phyloP scores from a whole-genome alignment of 345 rosid species.

The Odontarrhena argentea region DNA sequence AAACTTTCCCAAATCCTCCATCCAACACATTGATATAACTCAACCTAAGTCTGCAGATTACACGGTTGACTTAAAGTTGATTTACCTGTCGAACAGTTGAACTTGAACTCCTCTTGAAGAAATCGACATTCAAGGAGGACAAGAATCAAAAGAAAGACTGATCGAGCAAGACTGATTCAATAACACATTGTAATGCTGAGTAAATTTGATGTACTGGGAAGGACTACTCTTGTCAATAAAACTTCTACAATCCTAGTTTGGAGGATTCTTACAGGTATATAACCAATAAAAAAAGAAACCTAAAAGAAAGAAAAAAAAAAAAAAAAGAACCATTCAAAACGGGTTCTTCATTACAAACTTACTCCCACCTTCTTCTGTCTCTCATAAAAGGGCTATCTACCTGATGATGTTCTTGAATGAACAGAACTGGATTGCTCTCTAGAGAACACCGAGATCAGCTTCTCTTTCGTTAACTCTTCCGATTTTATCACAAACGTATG shows the following conservation, averaged over 20 bases:
- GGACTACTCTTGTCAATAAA: slow-evolving; percentile 29
- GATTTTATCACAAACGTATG: slow-evolving; percentile 87
- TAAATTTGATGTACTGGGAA: slow-evolving; percentile 5
- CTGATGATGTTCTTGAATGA: slow-evolving; percentile 60
- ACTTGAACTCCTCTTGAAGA: too few species aligned
- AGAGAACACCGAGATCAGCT: slow-evolving; percentile 66
- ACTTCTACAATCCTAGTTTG: slow-evolving; percentile 37
- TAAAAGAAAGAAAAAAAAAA: slow-evolving; percentile 5
- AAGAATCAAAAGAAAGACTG: neutral
- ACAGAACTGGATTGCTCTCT: slow-evolving; percentile 54
- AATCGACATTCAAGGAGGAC: neutral
- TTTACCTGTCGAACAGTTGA: neutral
- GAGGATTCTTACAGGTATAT: slow-evolving; percentile 42
- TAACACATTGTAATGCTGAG: neutral
- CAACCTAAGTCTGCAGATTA: neutral
- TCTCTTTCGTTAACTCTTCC: slow-evolving; percentile 84
- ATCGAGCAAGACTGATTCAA: neutral
- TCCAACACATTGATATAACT: neutral
- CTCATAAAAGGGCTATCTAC: slow-evolving; percentile 38
- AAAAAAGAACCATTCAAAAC: slow-evolving; percentile 39
- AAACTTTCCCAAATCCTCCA: neutral
- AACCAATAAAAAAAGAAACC: slow-evolving; percentile 9
- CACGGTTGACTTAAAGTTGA: neutral
- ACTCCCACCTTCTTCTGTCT: slow-evolving; percentile 23
- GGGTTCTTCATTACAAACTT: slow-evolving; percentile 36